Conservation (phyloP, 164 flowering plant genomes). For the Aristolochia contorta region DNA sequence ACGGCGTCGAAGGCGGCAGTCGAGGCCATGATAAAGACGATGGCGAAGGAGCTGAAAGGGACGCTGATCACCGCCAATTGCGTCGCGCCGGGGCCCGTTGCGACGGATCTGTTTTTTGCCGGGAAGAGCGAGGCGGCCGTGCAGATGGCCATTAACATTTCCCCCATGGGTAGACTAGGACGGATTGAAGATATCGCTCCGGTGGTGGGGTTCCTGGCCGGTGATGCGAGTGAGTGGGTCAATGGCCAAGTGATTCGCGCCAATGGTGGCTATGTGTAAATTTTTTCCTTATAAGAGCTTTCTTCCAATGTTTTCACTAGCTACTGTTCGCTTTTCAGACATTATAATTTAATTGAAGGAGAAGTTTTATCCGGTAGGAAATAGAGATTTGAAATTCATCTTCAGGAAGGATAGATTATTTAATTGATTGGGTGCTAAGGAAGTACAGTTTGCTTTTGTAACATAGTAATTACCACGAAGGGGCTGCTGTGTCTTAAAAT, state of each 20-base stretch:
- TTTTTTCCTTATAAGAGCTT: too few relatives aligned
- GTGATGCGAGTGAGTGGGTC: constrained; percentile 31
- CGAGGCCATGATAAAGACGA: constrained; percentile 47
- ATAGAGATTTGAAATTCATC: too few relatives aligned
- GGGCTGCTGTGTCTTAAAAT: too few relatives aligned
- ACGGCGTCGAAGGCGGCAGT: constrained; percentile 57
- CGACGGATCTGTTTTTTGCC: constrained; percentile 44
- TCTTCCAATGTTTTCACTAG: too few relatives aligned
- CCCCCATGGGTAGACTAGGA: constrained; percentile 40
- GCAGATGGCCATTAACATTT: constrained; percentile 13
- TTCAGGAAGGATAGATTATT: too few relatives aligned
- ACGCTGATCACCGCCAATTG: constrained; percentile 7
- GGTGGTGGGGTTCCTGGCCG: constrained; percentile 39
- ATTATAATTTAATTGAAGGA: too few relatives aligned
- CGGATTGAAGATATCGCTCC: constrained; percentile 35
- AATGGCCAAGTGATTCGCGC: constrained; percentile 53
- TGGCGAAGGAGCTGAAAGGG: constrained; percentile 53
- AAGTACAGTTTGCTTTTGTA: too few relatives aligned
- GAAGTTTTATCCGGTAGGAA: too few relatives aligned
- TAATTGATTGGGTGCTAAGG: too few relatives aligned
- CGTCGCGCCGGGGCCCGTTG: constrained; percentile 55
- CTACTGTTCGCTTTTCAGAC: too few relatives aligned
- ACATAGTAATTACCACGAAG: too few relatives aligned
- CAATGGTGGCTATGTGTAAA: constrained; percentile 48
- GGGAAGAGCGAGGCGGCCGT: constrained; percentile 40